Conservation (phyloP, 495 filamentous ascomycete genomes). For the Penicillium salamii region DNA sequence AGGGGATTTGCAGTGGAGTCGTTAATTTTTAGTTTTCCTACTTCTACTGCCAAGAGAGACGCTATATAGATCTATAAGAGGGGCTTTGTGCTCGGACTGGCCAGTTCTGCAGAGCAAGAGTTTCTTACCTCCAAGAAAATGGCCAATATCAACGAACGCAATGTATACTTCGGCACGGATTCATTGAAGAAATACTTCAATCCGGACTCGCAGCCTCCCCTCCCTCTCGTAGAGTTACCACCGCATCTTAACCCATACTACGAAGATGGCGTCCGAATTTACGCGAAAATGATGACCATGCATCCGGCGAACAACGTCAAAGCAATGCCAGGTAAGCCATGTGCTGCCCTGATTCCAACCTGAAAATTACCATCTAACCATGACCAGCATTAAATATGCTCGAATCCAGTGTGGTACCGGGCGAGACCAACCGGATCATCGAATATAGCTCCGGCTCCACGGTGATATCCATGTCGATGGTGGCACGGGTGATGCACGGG, state of each 20-base stretch:
- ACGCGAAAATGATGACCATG: conserved; percentile 62
- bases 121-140: conserved; percentile 27
- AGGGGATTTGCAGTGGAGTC: not conserved
- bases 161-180: conserved; percentile 55
- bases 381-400: conserved; percentile 54
- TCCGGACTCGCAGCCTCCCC: conserved; percentile 52
- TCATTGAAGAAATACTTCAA: conserved; percentile 56
- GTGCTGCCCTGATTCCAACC: no score
- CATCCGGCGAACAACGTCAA: conserved; percentile 65
- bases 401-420: conserved; percentile 39
- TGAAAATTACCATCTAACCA: no score
- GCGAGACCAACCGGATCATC: conserved; percentile 49
- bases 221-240: conserved; percentile 61
- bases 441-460: conserved; percentile 64
- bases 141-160: conserved; percentile 42
- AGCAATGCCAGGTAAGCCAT: conserved; percentile 53
- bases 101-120: no score
- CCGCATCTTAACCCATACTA: conserved; percentile 53
- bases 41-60: conserved; percentile 14
- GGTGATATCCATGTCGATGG: conserved; percentile 57
- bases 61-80: not conserved
- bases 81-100: no score
- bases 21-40: not conserved
- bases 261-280: conserved; percentile 58
- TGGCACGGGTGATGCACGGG: conserved; percentile 51